Percentiles rank a stretch among this genome's conserved stretches.
These are phyloP conservation scores for Ceratocystis albifundus DNA, from an alignment of 2,329 filamentous ascomycete species.

Conservation along the genomic window DNA sequence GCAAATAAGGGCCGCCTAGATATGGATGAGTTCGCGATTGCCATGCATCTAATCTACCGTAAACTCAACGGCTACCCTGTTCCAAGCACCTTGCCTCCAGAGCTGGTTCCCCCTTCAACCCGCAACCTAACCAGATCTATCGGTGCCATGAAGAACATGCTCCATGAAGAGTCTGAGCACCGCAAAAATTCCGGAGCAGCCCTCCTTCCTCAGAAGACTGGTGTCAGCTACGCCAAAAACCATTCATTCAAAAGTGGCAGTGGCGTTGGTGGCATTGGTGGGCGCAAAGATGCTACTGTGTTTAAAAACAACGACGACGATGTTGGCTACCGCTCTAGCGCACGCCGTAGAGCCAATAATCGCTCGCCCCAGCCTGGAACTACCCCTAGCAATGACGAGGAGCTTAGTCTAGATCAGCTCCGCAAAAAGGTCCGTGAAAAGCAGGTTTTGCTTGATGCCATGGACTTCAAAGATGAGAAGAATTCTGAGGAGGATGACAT, in stretches of 20 bases:
- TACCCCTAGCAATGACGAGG: conserved; percentile 53
- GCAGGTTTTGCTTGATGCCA: conserved; percentile 85
- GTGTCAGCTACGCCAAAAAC: conserved; percentile 94
- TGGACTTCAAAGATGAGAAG: conserved; percentile 91
- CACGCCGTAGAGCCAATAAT: conserved; percentile 70
- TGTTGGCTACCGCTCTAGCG: conserved; percentile 85
- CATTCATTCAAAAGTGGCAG: conserved; percentile 65
- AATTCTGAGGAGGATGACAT: conserved; percentile 82
- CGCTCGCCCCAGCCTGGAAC: conserved; percentile 66
- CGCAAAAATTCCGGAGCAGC: conserved; percentile 83
- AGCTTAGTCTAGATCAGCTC: conserved; percentile 74
- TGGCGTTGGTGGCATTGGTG: conserved; percentile 43
- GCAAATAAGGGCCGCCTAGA: conserved; percentile 90
- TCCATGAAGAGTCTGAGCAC: conserved; percentile 79
- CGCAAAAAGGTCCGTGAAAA: conserved; percentile 89
- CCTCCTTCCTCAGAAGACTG: conserved; percentile 85
- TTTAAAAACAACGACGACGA: conserved; percentile 95
- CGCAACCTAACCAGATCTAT: conserved; percentile 88
- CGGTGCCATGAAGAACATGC: conserved; percentile 78
- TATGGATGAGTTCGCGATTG: conserved; percentile 93
- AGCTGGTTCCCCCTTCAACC: conserved; percentile 88
- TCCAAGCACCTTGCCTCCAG: conserved; percentile 73
- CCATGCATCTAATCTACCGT: conserved; percentile 97
- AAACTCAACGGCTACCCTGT: conserved; percentile 93
- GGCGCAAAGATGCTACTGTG: conserved; percentile 86